These are phyloP conservation scores for Pestalotiopsis fici DNA, from an alignment of 2,329 filamentous ascomycete genomes.

Conservation along the genomic window DNA sequence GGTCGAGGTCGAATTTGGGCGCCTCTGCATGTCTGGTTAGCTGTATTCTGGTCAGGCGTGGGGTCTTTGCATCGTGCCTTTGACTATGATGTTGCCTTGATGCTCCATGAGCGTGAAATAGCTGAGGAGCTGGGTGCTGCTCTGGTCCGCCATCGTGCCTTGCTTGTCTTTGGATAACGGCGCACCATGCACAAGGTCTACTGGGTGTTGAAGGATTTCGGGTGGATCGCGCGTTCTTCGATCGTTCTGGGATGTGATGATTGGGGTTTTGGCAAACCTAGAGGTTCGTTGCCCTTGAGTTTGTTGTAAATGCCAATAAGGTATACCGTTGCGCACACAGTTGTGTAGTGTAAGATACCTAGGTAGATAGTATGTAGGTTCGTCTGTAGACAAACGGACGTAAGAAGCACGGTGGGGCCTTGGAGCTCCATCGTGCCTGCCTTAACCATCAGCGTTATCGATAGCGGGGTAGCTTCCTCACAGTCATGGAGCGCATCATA, in stretches of 20 bases:
- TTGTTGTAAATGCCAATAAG: too few species aligned
- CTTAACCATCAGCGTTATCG: background rate
- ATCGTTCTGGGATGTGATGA: too few species aligned
- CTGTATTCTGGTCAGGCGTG: background rate
- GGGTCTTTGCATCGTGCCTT: conserved; percentile 35
- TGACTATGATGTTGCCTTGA: conserved; percentile 47
- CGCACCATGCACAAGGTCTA: background rate
- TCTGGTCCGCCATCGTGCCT: conserved; percentile 37
- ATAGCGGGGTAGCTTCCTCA: background rate
- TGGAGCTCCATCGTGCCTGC: too few species aligned
- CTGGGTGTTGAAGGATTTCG: background rate
- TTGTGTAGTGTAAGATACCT: too few species aligned
- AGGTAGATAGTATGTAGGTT: too few species aligned
- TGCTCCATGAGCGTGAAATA: conserved; percentile 50
- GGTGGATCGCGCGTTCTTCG: too few species aligned
- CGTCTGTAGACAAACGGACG: too few species aligned
- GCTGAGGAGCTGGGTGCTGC: conserved; percentile 27
- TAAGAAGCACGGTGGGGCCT: too few species aligned
- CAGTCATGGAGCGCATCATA: too few species aligned
- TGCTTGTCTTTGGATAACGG: background rate
- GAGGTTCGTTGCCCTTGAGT: too few species aligned
- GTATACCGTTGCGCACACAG: too few species aligned
- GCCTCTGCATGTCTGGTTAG: conserved; percentile 51
- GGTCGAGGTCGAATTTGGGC: conserved; percentile 88
- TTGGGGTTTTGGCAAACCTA: too few species aligned